A percentile compares a stretch with the other conserved stretches of the same genome.
These are phyloP conservation scores for Diversispora eburnea DNA, from an alignment of 192 early-diverging fungal species.

Conservation along the genomic window DNA sequence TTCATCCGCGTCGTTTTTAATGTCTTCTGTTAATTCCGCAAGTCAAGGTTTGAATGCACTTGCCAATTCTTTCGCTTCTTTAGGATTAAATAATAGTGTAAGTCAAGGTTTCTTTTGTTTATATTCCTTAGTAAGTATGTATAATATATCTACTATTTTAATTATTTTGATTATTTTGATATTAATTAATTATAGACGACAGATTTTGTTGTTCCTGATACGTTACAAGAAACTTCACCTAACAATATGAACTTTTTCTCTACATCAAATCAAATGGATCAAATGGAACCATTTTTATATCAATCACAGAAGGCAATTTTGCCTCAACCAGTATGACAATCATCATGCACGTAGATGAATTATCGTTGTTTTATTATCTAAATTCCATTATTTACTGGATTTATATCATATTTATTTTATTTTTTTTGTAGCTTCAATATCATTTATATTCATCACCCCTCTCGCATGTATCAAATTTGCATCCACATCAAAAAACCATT, in stretches of 20 bases:
- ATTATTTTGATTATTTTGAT: not conserved
- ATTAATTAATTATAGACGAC: not conserved
- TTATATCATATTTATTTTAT: not conserved
- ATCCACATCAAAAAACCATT: conserved; percentile 73
- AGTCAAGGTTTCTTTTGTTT: not conserved
- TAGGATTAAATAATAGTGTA: conserved; percentile 20
- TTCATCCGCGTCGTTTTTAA: not conserved
- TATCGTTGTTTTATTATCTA: conserved; percentile 3
- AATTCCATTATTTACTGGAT: not conserved
- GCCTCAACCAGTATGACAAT: conserved; percentile 20
- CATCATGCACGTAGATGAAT: conserved; percentile 14
- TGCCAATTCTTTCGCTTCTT: conserved; percentile 27
- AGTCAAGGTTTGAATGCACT: conserved; percentile 18
- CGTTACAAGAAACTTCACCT: not conserved
- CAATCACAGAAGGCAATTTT: conserved; percentile 10
- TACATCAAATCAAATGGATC: not conserved
- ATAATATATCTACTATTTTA: not conserved
- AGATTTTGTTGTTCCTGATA: not conserved
- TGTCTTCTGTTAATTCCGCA: not conserved
- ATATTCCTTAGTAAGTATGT: not conserved
- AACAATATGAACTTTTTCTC: conserved; percentile 14
- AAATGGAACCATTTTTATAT: conserved; percentile 18
- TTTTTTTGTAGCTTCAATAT: conserved; percentile 62
- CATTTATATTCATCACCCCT: conserved; percentile 73
- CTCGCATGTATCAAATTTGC: conserved; percentile 65